A percentile compares a stretch with the other conserved stretches of the same genome.
These are phyloP conservation scores for Cystofilobasidium bisporidii DNA, from an alignment of 768 basidiomycete species.

Conservation along the genomic window DNA sequence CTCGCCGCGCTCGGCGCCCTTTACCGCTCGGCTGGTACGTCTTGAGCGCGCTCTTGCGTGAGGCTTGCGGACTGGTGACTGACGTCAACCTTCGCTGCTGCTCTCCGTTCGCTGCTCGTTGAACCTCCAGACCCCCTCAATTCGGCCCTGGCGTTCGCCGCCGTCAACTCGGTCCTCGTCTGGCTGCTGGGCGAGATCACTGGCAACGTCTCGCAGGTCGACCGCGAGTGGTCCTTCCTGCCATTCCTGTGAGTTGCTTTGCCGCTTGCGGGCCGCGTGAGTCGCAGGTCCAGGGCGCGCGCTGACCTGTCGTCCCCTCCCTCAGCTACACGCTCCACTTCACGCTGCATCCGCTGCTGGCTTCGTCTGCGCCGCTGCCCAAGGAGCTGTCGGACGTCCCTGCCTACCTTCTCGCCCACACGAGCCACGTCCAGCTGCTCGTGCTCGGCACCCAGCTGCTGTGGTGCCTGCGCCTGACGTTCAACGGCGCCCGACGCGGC, in stretches of 20 bases:
- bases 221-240: constrained; percentile 24
- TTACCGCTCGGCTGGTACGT: neutral
- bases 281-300: neutral
- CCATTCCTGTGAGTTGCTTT: constrained; percentile 1
- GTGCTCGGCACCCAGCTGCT: constrained; percentile 19
- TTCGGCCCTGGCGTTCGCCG: neutral
- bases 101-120: no score
- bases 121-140: neutral
- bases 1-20: neutral
- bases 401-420: neutral
- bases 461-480: constrained; percentile 18
- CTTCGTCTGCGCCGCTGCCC: neutral
- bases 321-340: constrained; percentile 24
- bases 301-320: neutral
- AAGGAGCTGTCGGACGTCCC: neutral
- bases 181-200: constrained; percentile 23
- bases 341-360: constrained; percentile 19
- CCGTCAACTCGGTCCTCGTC: neutral
- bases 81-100: no score
- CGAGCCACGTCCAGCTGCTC: constrained; percentile 8
- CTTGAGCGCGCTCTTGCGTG: no score
- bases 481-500: constrained; percentile 24
- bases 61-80: no score
- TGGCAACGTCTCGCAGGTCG: constrained; percentile 26
- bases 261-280: neutral